A percentile compares a stretch with the other conserved stretches of the same genome.
phyloP scores from a whole-genome alignment of 2,329 filamentous ascomycete species.

The Neophaeococcomyces aloes region DNA sequence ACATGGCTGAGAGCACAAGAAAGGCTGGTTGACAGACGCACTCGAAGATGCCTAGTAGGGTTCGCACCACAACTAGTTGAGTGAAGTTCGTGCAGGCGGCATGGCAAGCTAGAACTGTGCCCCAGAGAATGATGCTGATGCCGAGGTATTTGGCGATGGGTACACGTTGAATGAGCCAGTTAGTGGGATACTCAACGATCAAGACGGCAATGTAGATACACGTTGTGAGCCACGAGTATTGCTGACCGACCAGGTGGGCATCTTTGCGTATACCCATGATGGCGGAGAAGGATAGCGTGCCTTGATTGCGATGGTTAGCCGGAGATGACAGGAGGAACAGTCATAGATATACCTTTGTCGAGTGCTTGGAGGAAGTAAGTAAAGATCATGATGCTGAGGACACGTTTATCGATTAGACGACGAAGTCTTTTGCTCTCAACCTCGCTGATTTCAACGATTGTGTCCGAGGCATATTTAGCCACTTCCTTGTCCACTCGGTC shows the following conservation, averaged over 20 bases:
- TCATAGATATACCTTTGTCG: conserved; percentile 26
- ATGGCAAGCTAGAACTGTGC: conserved; percentile 48
- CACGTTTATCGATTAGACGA: conserved; percentile 54
- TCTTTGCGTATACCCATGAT: conserved; percentile 29
- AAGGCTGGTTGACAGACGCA: conserved; percentile 59
- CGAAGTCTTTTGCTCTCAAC: conserved; percentile 53
- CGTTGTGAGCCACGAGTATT: conserved; percentile 51
- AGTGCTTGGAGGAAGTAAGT: conserved; percentile 59
- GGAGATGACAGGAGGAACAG: no score
- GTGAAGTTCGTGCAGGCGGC: conserved; percentile 52
- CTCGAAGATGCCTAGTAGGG: conserved; percentile 60
- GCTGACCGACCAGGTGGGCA: conserved; percentile 1
- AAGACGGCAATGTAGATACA: conserved; percentile 65
- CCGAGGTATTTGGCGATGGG: conserved; percentile 59
- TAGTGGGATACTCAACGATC: conserved; percentile 62
- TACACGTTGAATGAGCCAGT: conserved; percentile 52
- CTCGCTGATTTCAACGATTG: conserved; percentile 45
- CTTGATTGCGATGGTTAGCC: no score
- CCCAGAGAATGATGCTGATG: conserved; percentile 56
- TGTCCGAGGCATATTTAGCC: conserved; percentile 54
- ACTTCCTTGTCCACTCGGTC: conserved; percentile 58
- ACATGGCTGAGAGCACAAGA: conserved; percentile 56
- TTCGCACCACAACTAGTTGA: conserved; percentile 50
- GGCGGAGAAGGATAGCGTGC: conserved; percentile 31
- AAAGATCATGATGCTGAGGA: conserved; percentile 59